Base-by-base conservation (phyloP, 2,329 filamentous ascomycete genomes). In the Pseudonectria buxi region DNA sequence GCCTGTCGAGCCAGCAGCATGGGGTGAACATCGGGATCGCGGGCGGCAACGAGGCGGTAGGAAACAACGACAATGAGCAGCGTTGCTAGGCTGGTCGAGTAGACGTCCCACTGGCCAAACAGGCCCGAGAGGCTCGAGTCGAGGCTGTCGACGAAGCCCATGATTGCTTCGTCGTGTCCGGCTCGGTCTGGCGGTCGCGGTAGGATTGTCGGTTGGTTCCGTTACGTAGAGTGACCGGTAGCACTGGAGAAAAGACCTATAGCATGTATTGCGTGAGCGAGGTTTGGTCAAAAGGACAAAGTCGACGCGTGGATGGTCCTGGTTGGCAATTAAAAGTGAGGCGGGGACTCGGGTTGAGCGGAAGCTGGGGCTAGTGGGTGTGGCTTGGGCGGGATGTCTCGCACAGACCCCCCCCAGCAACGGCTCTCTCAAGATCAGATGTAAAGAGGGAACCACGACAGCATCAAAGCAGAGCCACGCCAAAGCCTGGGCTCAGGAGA, bases 11-110 rank as follows among this genome's bases (percentile, higher is more conserved):
- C 85, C 18, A 98, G 80, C 31, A 96, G 75, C 61, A 95, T 81
- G 24, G 92, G 90, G 61, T 96, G 92, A 5, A 84, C 83, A 65
- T 98, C 92, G 6, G 92, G 85, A 35, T 95, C 90, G 41, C 78
- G 75, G 33, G 76, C 74, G 42, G 78, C 78, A 51, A 84, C 67
- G 45, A 94, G 64, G 29, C 81, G 75, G 61, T 86, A 88, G 38
- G 80, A 72, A 37, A 90, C 62, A 52, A 88, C 74, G 36, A 72
- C 68, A 41, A 81, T 66, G 28, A 95, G 68, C 41, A 76, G 55
- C 15, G 81, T 74, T 30, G 78, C 72, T 45, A 98, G 71, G 14
- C 51, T 54, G 3, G 85, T 92, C 22, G 86, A 86, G 66, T 83
- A 84, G 47, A 74, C 63, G 58, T 92, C 87, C 88, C 89, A 95